Percentiles rank a stretch among this genome's conserved stretches.
Conservation (phyloP, 345 rosid genomes). For the Psidium friedrichsthalianum region DNA sequence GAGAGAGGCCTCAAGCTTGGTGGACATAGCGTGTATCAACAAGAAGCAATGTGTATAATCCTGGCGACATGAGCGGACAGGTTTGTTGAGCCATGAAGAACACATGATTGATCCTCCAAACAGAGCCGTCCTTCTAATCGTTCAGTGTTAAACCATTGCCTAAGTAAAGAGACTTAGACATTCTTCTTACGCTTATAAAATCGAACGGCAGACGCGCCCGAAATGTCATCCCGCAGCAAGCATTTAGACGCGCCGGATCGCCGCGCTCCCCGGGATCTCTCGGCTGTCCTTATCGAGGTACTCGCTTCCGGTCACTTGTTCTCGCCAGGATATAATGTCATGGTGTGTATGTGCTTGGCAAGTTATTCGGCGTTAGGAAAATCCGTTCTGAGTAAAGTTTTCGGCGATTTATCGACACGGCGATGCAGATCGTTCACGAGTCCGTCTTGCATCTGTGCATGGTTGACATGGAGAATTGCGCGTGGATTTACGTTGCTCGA, state of each 20-base stretch:
- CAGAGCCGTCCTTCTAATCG: not conserved
- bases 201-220: not conserved
- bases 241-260: not conserved
- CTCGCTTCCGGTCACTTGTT: not conserved
- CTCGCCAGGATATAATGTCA: not conserved
- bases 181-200: not conserved
- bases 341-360: not conserved
- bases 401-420: not conserved
- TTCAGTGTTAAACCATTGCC: not conserved
- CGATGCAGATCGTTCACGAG: not conserved
- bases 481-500: not conserved
- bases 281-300: not conserved
- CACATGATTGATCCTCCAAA: slow-evolving; percentile 34
- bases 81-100: slow-evolving; percentile 35
- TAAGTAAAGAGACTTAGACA: not conserved
- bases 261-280: not conserved
- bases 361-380: not conserved
- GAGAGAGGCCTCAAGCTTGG: not conserved
- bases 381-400: not conserved
- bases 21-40: not conserved
- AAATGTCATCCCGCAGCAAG: not conserved
- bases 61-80: not conserved
- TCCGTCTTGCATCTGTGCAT: not conserved
- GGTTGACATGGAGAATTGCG: not conserved
- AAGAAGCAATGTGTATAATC: not conserved